These are phyloP conservation scores for Aschersonia sp. DNA, from an alignment of 2,329 filamentous ascomycete genomes.

Conservation along the genomic window DNA sequence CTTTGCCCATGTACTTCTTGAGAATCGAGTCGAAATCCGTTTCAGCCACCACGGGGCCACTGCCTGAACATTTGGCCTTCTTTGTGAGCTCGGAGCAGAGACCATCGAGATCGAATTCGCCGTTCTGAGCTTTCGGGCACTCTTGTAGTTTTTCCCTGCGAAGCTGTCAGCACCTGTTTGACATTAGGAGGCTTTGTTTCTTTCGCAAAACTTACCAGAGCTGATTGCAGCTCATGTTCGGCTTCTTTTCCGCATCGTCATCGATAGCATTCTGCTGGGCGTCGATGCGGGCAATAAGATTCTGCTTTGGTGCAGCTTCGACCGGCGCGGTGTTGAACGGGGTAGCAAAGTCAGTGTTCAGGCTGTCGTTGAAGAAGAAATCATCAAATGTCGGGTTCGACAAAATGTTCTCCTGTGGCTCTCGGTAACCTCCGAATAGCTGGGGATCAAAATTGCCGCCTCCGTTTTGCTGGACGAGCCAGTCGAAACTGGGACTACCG, in stretches of 20 bases:
- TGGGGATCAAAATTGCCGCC: conserved; percentile 83
- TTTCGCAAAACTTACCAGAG: conserved; percentile 58
- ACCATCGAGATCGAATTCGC: conserved; percentile 85
- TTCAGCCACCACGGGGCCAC: conserved; percentile 77
- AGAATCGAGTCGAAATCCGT: conserved; percentile 74
- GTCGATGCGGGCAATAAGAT: conserved; percentile 67
- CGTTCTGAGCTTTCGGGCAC: conserved; percentile 75
- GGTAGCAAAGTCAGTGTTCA: conserved; percentile 66
- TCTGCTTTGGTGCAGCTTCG: conserved; percentile 35
- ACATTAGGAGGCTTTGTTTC: background rate
- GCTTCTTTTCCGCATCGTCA: conserved; percentile 41
- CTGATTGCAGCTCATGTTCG: conserved; percentile 72
- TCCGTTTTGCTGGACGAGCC: conserved; percentile 66
- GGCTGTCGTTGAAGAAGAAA: conserved; percentile 55
- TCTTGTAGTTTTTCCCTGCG: conserved; percentile 77
- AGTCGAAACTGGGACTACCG: conserved; percentile 49
- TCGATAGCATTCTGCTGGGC: conserved; percentile 54
- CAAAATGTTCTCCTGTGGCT: conserved; percentile 71
- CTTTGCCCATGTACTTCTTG: conserved; percentile 43
- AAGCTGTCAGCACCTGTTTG: conserved; percentile 22
- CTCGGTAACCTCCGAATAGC: conserved; percentile 82
- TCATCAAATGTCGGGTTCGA: conserved; percentile 57
- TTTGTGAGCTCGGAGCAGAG: conserved; percentile 86
- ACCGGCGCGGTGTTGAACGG: conserved; percentile 54
- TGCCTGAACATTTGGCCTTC: conserved; percentile 90